Evolutionary conservation across 164 flowering plant genomes (phyloP), one percentile per base, ranked within the genome.

Genomic region (Chimonanthus praecox): DNA sequence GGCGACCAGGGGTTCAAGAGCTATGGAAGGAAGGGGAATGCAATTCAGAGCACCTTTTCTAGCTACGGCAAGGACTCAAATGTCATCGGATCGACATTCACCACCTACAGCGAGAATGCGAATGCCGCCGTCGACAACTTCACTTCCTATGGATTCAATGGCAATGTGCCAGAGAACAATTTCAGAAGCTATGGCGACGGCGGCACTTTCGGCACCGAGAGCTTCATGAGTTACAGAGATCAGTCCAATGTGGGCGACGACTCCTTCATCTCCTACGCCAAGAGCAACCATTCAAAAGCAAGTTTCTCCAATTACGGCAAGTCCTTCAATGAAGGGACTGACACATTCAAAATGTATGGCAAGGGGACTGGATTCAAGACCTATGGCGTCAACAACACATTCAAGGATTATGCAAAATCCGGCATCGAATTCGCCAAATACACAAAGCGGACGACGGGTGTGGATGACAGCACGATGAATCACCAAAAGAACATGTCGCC

Each of bases 231-330:
- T 51, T 94, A 94, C 73, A 78, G 95, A 71, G 87, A 91, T 58
- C 66, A 78, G 16, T 83, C 97, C 1, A 92, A 92, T 71, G 90
- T 86, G 2, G 97, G 97, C 0, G 87, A 81, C 13, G 94, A 90
- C 61, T 58, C 88, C 2, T 94, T 94, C 66, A 80, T 71, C n/a
- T 84, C 94, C 6, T 92, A 94, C 70, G 95, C 83, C 0, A 86
- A 75, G 81, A 78, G 79, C 16, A 81, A 94, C 4, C 86, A 80
- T 43, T 66, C 90, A 0, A 88, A 72, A 8, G 83, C 77, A 8
- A 80, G 70, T 49, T 94, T 94, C 69, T 70, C 67, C 1, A 88
- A 87, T 68, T 94, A 94, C 63, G 99, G 97, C 1, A 87, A 87
- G 47, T 80, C 95, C 0, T 81, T 88, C 74, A 94, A 90, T 50